These are phyloP conservation scores for Teunomyces gatunensis DNA, from an alignment of 805 yeast species.

Conservation along the genomic window DNA sequence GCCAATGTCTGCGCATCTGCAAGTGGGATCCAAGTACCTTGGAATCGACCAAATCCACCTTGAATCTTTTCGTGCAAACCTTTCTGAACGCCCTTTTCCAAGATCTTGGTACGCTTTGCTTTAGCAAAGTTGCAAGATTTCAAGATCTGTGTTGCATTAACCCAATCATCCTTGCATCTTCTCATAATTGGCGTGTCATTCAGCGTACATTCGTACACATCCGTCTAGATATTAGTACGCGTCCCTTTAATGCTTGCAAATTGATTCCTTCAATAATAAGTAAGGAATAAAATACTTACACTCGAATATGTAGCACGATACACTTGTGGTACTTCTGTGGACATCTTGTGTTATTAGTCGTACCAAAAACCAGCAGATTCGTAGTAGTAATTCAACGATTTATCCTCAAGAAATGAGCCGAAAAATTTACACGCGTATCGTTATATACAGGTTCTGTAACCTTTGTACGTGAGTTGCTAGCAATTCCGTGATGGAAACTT, in stretches of 20 bases:
- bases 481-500: background rate
- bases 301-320: slow-evolving; percentile 46
- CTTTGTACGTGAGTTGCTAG: background rate
- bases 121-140: slow-evolving; percentile 93
- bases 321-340: slow-evolving; percentile 35
- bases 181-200: slow-evolving; percentile 83
- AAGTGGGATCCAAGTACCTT: slow-evolving; percentile 95
- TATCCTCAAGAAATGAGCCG: slow-evolving; percentile 1
- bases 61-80: slow-evolving; percentile 91
- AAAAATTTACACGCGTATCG: slow-evolving; percentile 2
- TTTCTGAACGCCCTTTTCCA: slow-evolving; percentile 89
- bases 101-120: slow-evolving; percentile 87
- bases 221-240: slow-evolving; percentile 28
- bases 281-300: slow-evolving; percentile 26
- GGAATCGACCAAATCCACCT: slow-evolving; percentile 96
- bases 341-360: slow-evolving; percentile 16
- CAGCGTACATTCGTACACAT: slow-evolving; percentile 71
- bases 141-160: slow-evolving; percentile 92
- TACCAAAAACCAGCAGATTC: background rate
- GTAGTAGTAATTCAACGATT: slow-evolving; percentile 1
- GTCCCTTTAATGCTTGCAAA: background rate
- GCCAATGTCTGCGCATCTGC: slow-evolving; percentile 58
- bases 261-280: background rate
- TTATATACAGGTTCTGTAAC: background rate
- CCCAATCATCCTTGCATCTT: slow-evolving; percentile 89